phyloP scores from a whole-genome alignment of 805 yeast species.

The Saccharomycopsis javanensis region DNA sequence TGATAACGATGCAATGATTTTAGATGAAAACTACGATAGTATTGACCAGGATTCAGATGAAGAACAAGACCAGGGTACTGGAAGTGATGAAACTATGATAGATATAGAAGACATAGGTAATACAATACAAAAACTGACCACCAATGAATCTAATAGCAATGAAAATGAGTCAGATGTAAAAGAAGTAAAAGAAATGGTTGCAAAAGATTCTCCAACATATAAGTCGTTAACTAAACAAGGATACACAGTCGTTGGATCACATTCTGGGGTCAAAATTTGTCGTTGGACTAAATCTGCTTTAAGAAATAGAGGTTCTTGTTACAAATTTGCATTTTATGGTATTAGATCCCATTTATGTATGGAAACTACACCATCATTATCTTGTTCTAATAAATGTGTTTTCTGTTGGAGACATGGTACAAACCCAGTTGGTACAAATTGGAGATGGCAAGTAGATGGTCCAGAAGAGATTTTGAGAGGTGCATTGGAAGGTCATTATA shows the following conservation, averaged over 20 bases:
- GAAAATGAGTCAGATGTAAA: slow-evolving; percentile 21
- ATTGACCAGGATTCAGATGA: slow-evolving; percentile 40
- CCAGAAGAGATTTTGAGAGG: slow-evolving; percentile 80
- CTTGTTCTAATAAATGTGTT: slow-evolving; percentile 92
- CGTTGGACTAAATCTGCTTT: slow-evolving; percentile 94
- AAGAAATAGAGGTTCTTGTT: slow-evolving; percentile 90
- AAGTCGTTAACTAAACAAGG: slow-evolving; percentile 88
- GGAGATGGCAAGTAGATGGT: slow-evolving; percentile 94
- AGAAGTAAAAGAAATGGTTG: slow-evolving; percentile 72
- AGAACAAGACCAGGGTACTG: slow-evolving; percentile 30
- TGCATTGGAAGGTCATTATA: slow-evolving; percentile 81
- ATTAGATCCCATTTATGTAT: slow-evolving; percentile 84
- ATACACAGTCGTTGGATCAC: slow-evolving; percentile 85
- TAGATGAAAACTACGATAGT: slow-evolving; percentile 49
- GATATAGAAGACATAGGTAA: slow-evolving; percentile 87
- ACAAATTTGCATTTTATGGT: slow-evolving; percentile 87
- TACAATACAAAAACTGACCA: slow-evolving; percentile 23
- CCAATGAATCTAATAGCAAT: slow-evolving; percentile 8
- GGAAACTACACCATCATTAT: slow-evolving; percentile 91
- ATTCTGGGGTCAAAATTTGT: slow-evolving; percentile 90
- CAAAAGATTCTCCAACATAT: slow-evolving; percentile 79
- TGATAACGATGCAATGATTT: slow-evolving; percentile 59
- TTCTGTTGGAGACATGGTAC: slow-evolving; percentile 98
- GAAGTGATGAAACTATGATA: slow-evolving; percentile 40
- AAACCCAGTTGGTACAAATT: slow-evolving; percentile 88